phyloP scores from a whole-genome alignment of 768 basidiomycete species.

The Hortiboletus flavorubellus region DNA sequence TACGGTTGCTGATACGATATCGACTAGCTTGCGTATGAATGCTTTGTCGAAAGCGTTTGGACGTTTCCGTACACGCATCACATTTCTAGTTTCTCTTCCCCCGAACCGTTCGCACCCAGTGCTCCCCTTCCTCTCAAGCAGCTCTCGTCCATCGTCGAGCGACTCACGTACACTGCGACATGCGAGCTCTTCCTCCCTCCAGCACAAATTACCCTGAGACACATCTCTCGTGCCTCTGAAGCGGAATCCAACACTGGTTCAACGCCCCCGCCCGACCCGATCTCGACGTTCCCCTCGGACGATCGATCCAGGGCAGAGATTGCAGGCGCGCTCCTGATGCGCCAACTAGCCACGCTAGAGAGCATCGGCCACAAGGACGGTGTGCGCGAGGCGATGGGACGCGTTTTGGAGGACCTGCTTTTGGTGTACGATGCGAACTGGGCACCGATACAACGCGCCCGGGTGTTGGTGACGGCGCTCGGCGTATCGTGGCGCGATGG shows the following conservation, averaged over 20 bases:
- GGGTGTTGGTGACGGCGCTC: slow-evolving; percentile 52
- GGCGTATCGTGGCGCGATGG: slow-evolving; percentile 40
- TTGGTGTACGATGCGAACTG: slow-evolving; percentile 43
- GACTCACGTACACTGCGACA: slow-evolving; percentile 61
- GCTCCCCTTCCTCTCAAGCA: slow-evolving; percentile 46
- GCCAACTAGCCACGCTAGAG: slow-evolving; percentile 57
- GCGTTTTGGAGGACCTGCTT: slow-evolving; percentile 48
- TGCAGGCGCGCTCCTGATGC: slow-evolving; percentile 55
- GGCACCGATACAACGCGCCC: slow-evolving; percentile 58
- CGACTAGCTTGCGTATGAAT: slow-evolving; percentile 55
- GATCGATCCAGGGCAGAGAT: slow-evolving; percentile 25
- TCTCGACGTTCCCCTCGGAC: slow-evolving; percentile 18
- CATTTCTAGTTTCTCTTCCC: slow-evolving; percentile 11
- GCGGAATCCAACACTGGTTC: neutral
- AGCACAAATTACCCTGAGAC: slow-evolving; percentile 45
- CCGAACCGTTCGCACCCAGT: slow-evolving; percentile 37
- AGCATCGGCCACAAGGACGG: slow-evolving; percentile 56
- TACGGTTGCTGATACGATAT: neutral
- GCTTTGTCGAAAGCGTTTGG: slow-evolving; percentile 49
- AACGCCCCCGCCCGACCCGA: neutral
- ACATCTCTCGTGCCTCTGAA: neutral
- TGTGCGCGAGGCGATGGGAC: slow-evolving; percentile 37
- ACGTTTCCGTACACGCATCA: slow-evolving; percentile 49
- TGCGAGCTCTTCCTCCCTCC: slow-evolving; percentile 62
- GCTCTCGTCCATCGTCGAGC: slow-evolving; percentile 57